These are phyloP conservation scores for Fusarium tricinctum DNA, from an alignment of 2,329 filamentous ascomycete species.

Conservation along the genomic window DNA sequence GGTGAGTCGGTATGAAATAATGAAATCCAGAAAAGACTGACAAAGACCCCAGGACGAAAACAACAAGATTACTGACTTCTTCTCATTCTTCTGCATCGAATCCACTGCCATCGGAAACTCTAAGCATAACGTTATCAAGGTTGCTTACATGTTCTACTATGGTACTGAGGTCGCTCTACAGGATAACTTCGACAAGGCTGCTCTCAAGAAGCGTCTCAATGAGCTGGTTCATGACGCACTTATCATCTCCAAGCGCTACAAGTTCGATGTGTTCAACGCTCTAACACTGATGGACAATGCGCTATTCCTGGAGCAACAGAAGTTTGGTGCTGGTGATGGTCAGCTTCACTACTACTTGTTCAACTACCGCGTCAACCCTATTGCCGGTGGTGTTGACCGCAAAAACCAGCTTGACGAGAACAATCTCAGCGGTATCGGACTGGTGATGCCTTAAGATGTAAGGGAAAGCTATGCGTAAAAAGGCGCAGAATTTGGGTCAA, in stretches of 20 bases:
- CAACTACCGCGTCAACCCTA: slow-evolving; percentile 92
- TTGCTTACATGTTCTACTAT: slow-evolving; percentile 98
- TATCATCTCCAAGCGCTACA: slow-evolving; percentile 84
- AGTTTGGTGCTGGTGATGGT: slow-evolving; percentile 94
- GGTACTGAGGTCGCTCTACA: slow-evolving; percentile 83
- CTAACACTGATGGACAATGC: slow-evolving; percentile 94
- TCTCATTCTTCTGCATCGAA: slow-evolving; percentile 96
- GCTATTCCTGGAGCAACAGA: slow-evolving; percentile 92
- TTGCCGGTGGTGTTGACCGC: slow-evolving; percentile 86
- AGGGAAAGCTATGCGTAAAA: neutral
- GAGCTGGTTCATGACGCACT: slow-evolving; percentile 85
- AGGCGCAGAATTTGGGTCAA: neutral
- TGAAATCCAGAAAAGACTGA: neutral
- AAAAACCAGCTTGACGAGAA: slow-evolving; percentile 83
- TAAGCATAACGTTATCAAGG: slow-evolving; percentile 83
- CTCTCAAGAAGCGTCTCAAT: slow-evolving; percentile 85
- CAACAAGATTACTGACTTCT: slow-evolving; percentile 92
- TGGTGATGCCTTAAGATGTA: slow-evolving; percentile 75
- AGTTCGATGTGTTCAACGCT: slow-evolving; percentile 97
- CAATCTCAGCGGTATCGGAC: slow-evolving; percentile 86
- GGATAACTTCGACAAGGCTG: slow-evolving; percentile 65
- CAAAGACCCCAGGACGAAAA: slow-evolving; percentile 63
- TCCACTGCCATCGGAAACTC: slow-evolving; percentile 89
- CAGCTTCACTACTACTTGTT: slow-evolving; percentile 97
- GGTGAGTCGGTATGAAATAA: slow-evolving; percentile 57